A percentile compares a stretch with the other conserved stretches of the same genome.
These are phyloP conservation scores for Breviolum minutum DNA, from an alignment of 73 alveolate species.

Conservation along the genomic window DNA sequence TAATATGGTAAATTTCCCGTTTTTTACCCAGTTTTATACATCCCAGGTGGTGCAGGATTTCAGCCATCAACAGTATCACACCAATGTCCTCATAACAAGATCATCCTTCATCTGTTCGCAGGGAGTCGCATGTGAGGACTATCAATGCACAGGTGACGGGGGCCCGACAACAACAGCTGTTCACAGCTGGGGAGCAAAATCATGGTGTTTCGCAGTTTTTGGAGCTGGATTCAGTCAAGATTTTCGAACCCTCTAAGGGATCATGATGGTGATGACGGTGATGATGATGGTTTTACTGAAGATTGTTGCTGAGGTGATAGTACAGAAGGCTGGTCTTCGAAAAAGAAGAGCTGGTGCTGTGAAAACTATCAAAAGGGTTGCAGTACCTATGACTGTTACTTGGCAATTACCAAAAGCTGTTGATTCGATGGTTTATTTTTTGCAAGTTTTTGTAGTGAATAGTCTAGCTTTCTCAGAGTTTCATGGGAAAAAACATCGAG, in stretches of 20 bases:
- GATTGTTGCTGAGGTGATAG: background rate
- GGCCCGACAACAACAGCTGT: too few relatives aligned
- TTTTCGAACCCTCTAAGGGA: too few relatives aligned
- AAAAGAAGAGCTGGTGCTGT: slow-evolving; percentile 91
- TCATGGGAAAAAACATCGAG: background rate
- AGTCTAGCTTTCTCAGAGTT: background rate
- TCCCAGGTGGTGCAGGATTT: too few relatives aligned
- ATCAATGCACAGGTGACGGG: background rate
- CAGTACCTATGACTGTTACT: slow-evolving; percentile 54
- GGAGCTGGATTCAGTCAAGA: too few relatives aligned
- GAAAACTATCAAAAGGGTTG: slow-evolving; percentile 53
- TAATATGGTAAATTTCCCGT: too few relatives aligned
- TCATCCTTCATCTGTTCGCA: background rate
- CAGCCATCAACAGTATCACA: too few relatives aligned
- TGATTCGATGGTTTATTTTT: too few relatives aligned
- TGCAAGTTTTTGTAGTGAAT: background rate
- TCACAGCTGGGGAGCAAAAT: too few relatives aligned
- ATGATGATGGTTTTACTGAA: background rate
- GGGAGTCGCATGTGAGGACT: slow-evolving; percentile 56
- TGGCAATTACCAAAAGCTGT: background rate
- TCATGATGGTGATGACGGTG: background rate
- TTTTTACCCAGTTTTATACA: too few relatives aligned
- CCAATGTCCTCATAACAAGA: background rate
- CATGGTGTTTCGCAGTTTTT: too few relatives aligned
- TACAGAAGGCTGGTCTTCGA: slow-evolving; percentile 1